Percentiles rank a stretch among this genome's conserved stretches.
phyloP scores from a whole-genome alignment of 495 filamentous ascomycete species.

The Amorphotheca resinae region DNA sequence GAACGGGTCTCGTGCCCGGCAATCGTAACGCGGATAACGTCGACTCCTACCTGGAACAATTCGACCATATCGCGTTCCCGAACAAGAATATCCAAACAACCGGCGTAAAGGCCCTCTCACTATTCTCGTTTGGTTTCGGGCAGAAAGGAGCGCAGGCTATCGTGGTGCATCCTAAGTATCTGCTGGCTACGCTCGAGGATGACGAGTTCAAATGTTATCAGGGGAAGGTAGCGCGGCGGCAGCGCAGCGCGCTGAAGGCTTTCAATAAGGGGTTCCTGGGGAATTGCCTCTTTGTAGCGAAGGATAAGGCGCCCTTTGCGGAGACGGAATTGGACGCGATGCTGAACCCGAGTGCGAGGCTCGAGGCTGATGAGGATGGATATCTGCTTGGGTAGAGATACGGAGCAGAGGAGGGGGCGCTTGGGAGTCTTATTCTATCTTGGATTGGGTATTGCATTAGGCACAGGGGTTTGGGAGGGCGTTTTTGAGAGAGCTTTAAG shows the following conservation, averaged over 20 bases:
- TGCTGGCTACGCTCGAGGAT: constrained; percentile 79
- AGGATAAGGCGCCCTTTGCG: not conserved
- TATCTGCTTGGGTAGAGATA: not conserved
- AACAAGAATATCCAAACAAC: constrained; percentile 88
- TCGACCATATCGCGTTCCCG: constrained; percentile 90
- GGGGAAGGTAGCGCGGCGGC: constrained; percentile 69
- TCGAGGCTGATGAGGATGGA: not conserved
- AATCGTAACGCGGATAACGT: constrained; percentile 97
- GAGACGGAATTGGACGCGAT: not conserved
- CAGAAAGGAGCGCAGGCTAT: constrained; percentile 96
- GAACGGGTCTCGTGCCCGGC: constrained; percentile 82
- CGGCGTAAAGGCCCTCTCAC: constrained; percentile 89
- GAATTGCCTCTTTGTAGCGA: constrained; percentile 76
- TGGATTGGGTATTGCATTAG: too few species aligned
- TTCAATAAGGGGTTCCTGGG: constrained; percentile 92
- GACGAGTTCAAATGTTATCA: constrained; percentile 68
- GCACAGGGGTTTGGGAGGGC: too few species aligned
- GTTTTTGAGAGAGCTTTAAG: too few species aligned
- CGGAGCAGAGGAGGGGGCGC: too few species aligned
- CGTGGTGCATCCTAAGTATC: constrained; percentile 86
- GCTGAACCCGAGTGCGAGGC: not conserved
- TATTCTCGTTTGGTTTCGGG: constrained; percentile 97
- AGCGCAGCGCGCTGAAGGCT: constrained; percentile 92
- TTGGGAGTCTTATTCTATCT: too few species aligned
- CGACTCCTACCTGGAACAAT: constrained; percentile 83